Conservation (phyloP, 2,329 filamentous ascomycete species). For the Coniochaeta sp. region DNA sequence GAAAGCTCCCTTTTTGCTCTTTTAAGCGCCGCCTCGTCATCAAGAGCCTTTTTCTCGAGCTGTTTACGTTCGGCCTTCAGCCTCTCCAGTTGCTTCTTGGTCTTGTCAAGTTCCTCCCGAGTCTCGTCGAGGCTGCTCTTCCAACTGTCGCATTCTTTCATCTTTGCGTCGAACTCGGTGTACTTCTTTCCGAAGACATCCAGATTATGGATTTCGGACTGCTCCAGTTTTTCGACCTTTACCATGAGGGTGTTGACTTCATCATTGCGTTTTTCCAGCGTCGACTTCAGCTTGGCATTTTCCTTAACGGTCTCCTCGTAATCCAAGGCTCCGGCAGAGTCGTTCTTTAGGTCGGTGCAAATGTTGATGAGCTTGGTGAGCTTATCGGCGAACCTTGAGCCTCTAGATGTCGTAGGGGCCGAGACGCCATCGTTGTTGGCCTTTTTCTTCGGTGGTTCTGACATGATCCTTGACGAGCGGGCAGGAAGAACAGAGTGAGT, state of each 20-base stretch:
- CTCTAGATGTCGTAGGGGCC: background rate
- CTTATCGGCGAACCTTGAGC: conserved; percentile 1
- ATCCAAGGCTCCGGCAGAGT: background rate
- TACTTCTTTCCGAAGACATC: background rate
- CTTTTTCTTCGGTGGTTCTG: conserved; percentile 2
- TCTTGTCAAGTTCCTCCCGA: background rate
- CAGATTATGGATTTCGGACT: background rate
- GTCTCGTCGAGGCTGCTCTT: background rate
- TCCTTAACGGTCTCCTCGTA: conserved; percentile 1
- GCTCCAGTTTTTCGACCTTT: background rate
- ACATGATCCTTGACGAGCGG: background rate
- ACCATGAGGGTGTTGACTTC: background rate
- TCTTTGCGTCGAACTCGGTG: background rate
- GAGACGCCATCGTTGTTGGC: background rate
- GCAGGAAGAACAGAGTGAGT: background rate
- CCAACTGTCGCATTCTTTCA: background rate
- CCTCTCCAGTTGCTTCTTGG: background rate
- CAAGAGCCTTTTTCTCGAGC: background rate
- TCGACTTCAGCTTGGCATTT: background rate
- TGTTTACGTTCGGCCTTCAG: background rate
- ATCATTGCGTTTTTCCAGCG: background rate
- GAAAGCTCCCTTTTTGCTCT: background rate
- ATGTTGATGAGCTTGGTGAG: conserved; percentile 4
- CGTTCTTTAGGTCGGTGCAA: conserved; percentile 3
- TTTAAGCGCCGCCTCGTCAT: background rate